Base-by-base conservation (phyloP, 352 stramenopile genomes). In the Globisporangium polare region DNA sequence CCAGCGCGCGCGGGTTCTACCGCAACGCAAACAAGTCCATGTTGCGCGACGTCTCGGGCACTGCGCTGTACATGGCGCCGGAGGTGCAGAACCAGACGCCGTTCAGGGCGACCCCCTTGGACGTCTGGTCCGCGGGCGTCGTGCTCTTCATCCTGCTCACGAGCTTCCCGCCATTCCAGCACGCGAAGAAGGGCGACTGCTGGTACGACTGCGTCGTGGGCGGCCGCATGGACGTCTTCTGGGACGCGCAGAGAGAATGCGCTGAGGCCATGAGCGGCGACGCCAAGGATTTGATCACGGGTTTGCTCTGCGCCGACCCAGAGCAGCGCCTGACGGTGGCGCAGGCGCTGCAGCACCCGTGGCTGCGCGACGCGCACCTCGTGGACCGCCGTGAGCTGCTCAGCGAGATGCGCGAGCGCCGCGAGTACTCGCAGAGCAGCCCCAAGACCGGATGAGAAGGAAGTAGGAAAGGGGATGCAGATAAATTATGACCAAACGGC, bases 121-220 rank as follows among this genome's bases (percentile, higher is more conserved):
- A 97, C 68, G 78, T 96, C 17, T 97, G 91, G 90, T 92, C 86
- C 0, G 77, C 83, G 1, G 91, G 89, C 50, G 88, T 97, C 26
- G 89, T 97, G 60, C 69, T 97, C 9, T 97, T 97, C 69, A 96
- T 97, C 67, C 75, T 97, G 60, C 66, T 97, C 29, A 94, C 89
- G 52, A 87, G 89, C 41, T 83, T 94, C 62, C 89, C 90, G 27
- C 91, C 91, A 27, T 97, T 96, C 63, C 84, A 95, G 53, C 67
- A 82, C 29, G 86, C 87, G 15, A 62, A 75, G 17, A 67, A 67
- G 24, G 86, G 76, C 43, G 88, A 97, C 56, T 89, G 69, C 64
- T 93, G 81, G 85, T 96, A 87, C 70, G 73, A 86, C 63, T 77
- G 68, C 55, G 66, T 92, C 27, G 54, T 86, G 49, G 58, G 60